Conservation (phyloP, 495 filamentous ascomycete genomes). For the Clavariopsis aquatica region DNA sequence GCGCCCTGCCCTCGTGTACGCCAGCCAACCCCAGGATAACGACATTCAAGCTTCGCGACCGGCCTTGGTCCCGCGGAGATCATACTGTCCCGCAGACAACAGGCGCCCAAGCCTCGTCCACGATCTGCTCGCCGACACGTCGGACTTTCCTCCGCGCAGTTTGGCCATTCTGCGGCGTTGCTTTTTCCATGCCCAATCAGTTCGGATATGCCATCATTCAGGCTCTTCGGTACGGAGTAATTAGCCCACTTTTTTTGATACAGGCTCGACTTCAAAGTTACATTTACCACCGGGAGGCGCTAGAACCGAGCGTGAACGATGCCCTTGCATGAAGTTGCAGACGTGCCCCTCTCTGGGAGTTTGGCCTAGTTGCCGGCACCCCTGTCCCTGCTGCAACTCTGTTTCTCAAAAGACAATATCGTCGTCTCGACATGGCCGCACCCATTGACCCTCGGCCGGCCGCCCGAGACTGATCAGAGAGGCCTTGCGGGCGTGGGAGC, state of each 20-base stretch:
- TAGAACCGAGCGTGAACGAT: constrained; percentile 7
- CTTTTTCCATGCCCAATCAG: background rate
- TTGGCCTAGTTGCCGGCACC: background rate
- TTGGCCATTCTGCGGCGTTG: background rate
- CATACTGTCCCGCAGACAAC: too few species aligned
- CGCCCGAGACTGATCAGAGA: background rate
- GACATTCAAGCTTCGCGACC: background rate
- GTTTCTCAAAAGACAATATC: background rate
- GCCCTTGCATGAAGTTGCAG: constrained; percentile 11
- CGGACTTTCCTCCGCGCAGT: background rate
- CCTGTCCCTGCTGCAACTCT: background rate
- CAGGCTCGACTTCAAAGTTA: background rate
- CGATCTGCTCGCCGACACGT: background rate
- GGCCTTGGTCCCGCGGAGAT: background rate
- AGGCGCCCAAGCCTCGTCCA: background rate
- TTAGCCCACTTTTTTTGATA: background rate
- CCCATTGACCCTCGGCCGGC: background rate
- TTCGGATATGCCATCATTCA: background rate
- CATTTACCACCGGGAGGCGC: constrained; percentile 1
- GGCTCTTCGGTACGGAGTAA: too few species aligned
- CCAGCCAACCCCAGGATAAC: background rate
- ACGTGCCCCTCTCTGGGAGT: background rate
- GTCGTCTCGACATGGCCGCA: background rate
- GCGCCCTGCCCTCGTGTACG: background rate
- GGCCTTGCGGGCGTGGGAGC: background rate